Evolutionary conservation across 495 filamentous ascomycete genomes (phyloP), one percentile per base, ranked within the genome.

Genomic region (Sphaerosporella brunnea): DNA sequence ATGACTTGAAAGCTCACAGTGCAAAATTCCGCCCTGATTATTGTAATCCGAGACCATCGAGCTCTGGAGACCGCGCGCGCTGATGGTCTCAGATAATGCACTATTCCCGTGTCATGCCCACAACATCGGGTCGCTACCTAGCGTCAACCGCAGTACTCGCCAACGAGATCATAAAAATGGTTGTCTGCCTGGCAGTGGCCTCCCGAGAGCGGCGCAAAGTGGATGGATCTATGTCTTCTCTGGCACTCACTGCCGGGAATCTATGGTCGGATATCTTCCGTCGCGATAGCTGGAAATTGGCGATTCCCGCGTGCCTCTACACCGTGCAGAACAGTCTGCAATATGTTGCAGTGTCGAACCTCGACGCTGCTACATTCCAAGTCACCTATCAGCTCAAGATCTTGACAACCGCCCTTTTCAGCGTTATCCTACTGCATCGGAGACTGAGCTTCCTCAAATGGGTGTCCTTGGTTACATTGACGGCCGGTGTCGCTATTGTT

Each of bases 241-340:
- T 79, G 21, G 81, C 82, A 2, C 77, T 80, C 19, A 71, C 93
- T 19, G 78, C 93, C 63, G 74, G 74, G 51, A 77, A 82, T 51
- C 74, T 96, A n/a, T 78, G 73, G 53, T 73, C 69, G 38, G 74
- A 80, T 11, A 78, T 94, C 0, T 93, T 95, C 60, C 79, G 81
- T 2, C 78, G 80, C n/a, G 90, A 97, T 54, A 83, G 84, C 55
- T 97, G 90, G 90, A 95, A 95, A 63, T 61, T 97, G 52, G 85
- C 84, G 3, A 80, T 96, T 30, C 88, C 90, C 0, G 90, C 86
- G 5, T 71, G 75, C 35, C 69, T 96, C 2, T 95, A 93, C 59
- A 93, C 90, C 0, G 53, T 94, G 21, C 82, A 94, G 56, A 95
- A 93, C 59, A 81, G 79, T 2, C 65, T 97, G 16, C 84, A 95